Percentiles rank a stretch among this genome's conserved stretches.
These are phyloP conservation scores for Nakazawaea pomicola DNA, from an alignment of 805 yeast species.

Conservation along the genomic window DNA sequence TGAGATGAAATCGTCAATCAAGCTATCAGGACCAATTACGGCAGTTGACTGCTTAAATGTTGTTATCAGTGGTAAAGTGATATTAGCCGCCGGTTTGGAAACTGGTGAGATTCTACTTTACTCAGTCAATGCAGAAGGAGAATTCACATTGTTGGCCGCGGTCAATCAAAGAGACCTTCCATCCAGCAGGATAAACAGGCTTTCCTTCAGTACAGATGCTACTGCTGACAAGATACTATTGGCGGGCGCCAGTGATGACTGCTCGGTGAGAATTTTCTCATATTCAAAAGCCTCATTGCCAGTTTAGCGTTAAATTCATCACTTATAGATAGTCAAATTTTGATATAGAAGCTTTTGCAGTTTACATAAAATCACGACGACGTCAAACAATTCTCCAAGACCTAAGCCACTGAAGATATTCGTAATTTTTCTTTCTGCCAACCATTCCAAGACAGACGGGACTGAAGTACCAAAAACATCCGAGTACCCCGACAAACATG, in stretches of 20 bases:
- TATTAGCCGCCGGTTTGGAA: conserved; percentile 67
- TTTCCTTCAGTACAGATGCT: conserved; percentile 52
- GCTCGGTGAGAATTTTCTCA: conserved; percentile 46
- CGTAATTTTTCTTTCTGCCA: conserved; percentile 35
- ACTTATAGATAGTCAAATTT: neutral
- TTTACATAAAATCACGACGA: neutral
- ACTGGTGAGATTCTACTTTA: conserved; percentile 53
- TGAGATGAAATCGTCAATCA: conserved; percentile 33
- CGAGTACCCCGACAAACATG: conserved; percentile 39
- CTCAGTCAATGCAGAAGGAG: conserved; percentile 25
- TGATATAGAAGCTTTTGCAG: neutral
- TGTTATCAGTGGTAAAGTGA: conserved; percentile 25
- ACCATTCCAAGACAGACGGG: conserved; percentile 66
- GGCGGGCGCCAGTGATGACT: conserved; percentile 68
- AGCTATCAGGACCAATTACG: conserved; percentile 56
- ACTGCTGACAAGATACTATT: no score
- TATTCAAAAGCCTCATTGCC: neutral
- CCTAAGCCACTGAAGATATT: conserved; percentile 43
- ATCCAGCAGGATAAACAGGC: conserved; percentile 53
- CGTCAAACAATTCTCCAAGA: conserved; percentile 37
- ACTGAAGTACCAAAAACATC: conserved; percentile 54
- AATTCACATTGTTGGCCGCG: conserved; percentile 24
- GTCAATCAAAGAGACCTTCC: conserved; percentile 46
- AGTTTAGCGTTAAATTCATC: no score
- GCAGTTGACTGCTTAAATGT: conserved; percentile 49